Evolutionary conservation across 805 yeast genomes (phyloP), one percentile per base, ranked within the genome.

Genomic region (Yarrowia sp.): DNA sequence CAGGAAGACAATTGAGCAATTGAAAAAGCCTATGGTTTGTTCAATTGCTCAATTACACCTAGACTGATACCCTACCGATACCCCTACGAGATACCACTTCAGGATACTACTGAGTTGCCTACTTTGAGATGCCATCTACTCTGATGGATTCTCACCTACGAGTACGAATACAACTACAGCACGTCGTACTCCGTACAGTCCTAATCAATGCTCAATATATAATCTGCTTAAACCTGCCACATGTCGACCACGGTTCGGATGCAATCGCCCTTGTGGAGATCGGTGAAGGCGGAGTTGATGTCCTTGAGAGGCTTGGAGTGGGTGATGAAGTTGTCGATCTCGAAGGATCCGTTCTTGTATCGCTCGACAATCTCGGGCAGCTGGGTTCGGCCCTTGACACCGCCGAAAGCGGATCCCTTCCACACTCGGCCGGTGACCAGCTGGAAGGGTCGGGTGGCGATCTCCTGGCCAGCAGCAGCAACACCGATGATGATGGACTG

Each of bases 351-450:
- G 53, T 81, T 80, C 83, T 90, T 80, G 81, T 94, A 94, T 78
- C 90, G 93, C 70, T 91, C 89, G 69, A 95, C 97, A 70, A 93
- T 84, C 22, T 87, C 91, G 64, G 97, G 98, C 83, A 95, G 86
- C 83, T 95, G 97, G 49, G 97, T 78, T 83, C 98, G 90, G 78
- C 99, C 98, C 82, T 95, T 95, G 77, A 95, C 92, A 79, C 98
- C 99, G 76, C 99, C 99, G 75, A 92, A 95, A n/a, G 99, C 99
- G 77, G 97, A 91, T 75, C 99, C 99, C 80, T 87, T 90, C 98
- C 99, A 94, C 67, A 91, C 97, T 82, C 99, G 89, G 75, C 99
- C 99, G 50, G 98, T 95, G 72, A 95, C 98, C 80, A 95, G 87
- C 84, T 94, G 98, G 91, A 95, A 95, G 71, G 99, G 99, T 82